Conservation (phyloP, 2,329 filamentous ascomycete species). For the Microdochium trichocladiopsis region DNA sequence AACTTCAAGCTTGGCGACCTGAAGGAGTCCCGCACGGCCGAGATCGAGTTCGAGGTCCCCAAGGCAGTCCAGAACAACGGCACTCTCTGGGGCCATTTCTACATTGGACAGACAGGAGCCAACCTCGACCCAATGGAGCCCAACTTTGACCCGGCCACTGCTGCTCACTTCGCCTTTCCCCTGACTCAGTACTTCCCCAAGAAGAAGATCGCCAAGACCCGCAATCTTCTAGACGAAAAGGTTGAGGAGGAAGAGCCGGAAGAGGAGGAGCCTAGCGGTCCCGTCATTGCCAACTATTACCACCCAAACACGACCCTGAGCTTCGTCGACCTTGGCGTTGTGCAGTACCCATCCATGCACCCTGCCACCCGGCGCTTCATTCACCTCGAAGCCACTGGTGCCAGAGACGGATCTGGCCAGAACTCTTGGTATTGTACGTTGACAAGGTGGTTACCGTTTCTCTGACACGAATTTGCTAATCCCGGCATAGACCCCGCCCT, state of each 20-base stretch:
- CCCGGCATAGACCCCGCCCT: slow-evolving; percentile 67
- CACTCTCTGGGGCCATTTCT: slow-evolving; percentile 93
- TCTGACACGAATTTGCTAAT: slow-evolving; percentile 6
- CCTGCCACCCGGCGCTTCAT: slow-evolving; percentile 73
- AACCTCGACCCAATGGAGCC: slow-evolving; percentile 67
- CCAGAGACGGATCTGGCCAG: slow-evolving; percentile 75
- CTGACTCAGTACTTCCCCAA: slow-evolving; percentile 85
- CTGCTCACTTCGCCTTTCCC: slow-evolving; percentile 78
- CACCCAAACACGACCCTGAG: slow-evolving; percentile 91
- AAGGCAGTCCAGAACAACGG: slow-evolving; percentile 80
- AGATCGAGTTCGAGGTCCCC: slow-evolving; percentile 73
- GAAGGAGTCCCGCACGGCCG: slow-evolving; percentile 69
- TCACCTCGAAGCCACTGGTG: slow-evolving; percentile 70
- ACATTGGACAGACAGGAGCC: slow-evolving; percentile 69
- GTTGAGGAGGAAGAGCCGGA: slow-evolving; percentile 40
- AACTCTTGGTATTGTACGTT: slow-evolving; percentile 79
- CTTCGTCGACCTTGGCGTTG: slow-evolving; percentile 69
- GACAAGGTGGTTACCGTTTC: neutral
- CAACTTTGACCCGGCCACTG: slow-evolving; percentile 66
- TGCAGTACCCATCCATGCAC: slow-evolving; percentile 59
- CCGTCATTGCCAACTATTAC: slow-evolving; percentile 80
- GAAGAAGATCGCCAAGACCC: slow-evolving; percentile 83
- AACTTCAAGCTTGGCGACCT: slow-evolving; percentile 73
- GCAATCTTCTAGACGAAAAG: slow-evolving; percentile 68
- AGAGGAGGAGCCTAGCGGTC: slow-evolving; percentile 49